Conservation (phyloP, 345 rosid genomes). For the Citrus medica region DNA sequence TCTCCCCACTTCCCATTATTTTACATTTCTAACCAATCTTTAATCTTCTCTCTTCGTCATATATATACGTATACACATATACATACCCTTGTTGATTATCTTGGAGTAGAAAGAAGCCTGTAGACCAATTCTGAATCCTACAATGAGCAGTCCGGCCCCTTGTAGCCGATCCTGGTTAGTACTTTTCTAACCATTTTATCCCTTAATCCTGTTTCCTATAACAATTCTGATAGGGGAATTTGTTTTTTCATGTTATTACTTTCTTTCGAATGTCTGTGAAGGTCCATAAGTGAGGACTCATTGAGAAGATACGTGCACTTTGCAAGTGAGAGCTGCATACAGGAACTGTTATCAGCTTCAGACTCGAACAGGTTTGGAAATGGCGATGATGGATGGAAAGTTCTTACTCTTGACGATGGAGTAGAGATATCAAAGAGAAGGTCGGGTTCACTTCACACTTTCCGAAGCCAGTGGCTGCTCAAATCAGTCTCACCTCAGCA, state of each 20-base stretch:
- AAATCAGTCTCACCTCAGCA: conserved; percentile 67
- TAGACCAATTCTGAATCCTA: neutral
- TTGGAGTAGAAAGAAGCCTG: neutral
- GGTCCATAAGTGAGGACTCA: conserved; percentile 85
- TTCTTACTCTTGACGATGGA: conserved; percentile 43
- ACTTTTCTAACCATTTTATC: neutral
- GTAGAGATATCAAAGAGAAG: conserved; percentile 72
- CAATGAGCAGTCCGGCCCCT: conserved; percentile 35
- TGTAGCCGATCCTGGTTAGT: conserved; percentile 47
- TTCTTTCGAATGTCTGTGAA: conserved; percentile 36
- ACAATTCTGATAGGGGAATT: neutral
- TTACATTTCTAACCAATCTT: conserved; percentile 15
- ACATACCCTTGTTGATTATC: neutral
- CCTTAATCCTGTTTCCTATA: neutral
- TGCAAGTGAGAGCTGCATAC: conserved; percentile 79
- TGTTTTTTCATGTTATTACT: too few relatives aligned
- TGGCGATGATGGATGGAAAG: conserved; percentile 63
- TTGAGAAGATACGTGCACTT: conserved; percentile 69
- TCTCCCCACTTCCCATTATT: conserved; percentile 50
- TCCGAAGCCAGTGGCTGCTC: conserved; percentile 71
- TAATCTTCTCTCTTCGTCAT: neutral
- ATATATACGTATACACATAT: neutral
- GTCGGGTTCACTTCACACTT: conserved; percentile 55
- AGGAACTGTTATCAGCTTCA: conserved; percentile 70
- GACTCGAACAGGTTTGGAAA: conserved; percentile 48